Evolutionary conservation across 139 green algal genomes (phyloP).

Genomic region (Auxenochlorella protothecoides): DNA sequence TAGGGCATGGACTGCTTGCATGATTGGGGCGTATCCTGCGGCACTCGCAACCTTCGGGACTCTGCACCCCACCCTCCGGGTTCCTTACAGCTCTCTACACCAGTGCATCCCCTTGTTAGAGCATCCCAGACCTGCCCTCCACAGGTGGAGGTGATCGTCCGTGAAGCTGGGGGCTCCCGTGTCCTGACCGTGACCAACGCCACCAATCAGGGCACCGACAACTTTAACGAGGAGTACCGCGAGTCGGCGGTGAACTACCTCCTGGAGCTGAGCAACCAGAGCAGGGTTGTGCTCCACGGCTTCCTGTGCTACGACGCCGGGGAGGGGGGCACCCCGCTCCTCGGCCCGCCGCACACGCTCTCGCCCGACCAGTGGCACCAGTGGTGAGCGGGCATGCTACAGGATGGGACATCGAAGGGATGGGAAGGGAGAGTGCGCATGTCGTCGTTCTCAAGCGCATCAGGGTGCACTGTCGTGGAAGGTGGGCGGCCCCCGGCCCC

Average conservation of each 20-base stretch:
- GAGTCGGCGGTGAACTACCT: conserved; percentile 33
- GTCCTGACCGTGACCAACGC: conserved; percentile 11
- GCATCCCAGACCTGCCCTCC: no score
- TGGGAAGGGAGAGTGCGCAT: not conserved
- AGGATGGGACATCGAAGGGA: not conserved
- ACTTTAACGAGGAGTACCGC: conserved; percentile 5
- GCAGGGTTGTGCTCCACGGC: conserved; percentile 22
- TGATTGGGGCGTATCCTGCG: no score
- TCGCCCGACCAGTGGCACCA: conserved; percentile 1
- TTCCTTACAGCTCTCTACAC: not conserved
- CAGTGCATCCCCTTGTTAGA: no score
- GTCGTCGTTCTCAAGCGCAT: not conserved
- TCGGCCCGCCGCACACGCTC: not conserved
- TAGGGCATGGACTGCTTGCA: no score
- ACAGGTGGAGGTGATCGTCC: conserved; percentile 24
- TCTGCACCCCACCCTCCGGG: not conserved
- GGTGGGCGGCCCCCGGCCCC: not conserved
- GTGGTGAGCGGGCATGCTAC: not conserved
- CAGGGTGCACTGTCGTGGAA: not conserved
- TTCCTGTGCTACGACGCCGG: conserved; percentile 36
- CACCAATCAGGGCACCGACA: conserved; percentile 5
- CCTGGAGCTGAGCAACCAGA: conserved; percentile 29
- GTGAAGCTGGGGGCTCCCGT: conserved; percentile 5
- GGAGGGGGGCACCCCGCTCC: not conserved
- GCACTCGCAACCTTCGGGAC: no score